Base-by-base conservation (phyloP, 2,329 filamentous ascomycete species). In the Purpureocillium takamizusanense region DNA sequence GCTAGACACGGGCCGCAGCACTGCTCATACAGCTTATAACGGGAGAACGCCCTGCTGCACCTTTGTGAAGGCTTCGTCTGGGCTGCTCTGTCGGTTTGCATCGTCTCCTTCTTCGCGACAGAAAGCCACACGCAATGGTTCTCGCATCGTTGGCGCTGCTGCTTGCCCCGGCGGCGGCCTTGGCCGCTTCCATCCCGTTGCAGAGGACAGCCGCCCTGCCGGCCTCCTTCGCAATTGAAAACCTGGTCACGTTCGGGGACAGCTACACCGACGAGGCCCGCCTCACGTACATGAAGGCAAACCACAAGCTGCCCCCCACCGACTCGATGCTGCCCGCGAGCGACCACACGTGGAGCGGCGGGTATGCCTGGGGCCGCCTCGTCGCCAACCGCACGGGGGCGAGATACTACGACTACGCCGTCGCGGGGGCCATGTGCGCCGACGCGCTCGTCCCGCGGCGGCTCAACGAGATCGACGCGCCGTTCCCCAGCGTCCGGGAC, bases 181-280 rank as follows among this genome's bases (percentile, higher is more conserved):
- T 25, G 21, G 21, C 21, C 21, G 21, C 21, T 25, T 6, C 21
- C 21, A 25, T 25, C 21, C 21, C 21, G 21, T 6, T 25, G n/a
- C n/a, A n/a, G n/a, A n/a, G n/a, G n/a, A n/a, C n/a, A n/a, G n/a
- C n/a, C n/a, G n/a, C n/a, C n/a, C n/a, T n/a, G n/a, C n/a, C 5
- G 11, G 31, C 6, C 17, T 17, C 4, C n/a, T 16, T 2, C 31
- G 6, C 5, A 7, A 31, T 51, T 31, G 33, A 75, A 21, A 80
- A 76, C 36, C 55, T 86, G 29, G 72, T 86, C 30, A 70, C 78
- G 0, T 87, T 88, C 52, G 83, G 83, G 11, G 81, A 87, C 56
- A 86, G 81, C 57, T 88, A 83, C 52, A 86, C 82, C 1, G 85
- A 89, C 52, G 81, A 87, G 50, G 76, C 72, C 11, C 74, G 84